phyloP scores from a whole-genome alignment of 495 filamentous ascomycete species.

The Penicillium crystallinum region DNA sequence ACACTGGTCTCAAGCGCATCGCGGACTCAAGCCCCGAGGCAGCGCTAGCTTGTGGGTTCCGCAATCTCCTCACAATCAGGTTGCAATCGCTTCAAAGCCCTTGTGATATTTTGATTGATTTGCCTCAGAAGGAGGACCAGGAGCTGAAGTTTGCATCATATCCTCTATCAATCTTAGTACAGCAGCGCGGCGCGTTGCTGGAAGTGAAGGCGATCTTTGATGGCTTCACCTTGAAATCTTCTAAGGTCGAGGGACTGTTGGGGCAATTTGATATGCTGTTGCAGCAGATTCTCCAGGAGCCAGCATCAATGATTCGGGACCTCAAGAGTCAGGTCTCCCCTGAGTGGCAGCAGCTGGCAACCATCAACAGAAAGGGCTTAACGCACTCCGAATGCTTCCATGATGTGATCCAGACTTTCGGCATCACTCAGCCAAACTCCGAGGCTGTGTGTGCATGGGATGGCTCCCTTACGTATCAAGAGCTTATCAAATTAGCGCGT shows the following conservation, averaged over 20 bases:
- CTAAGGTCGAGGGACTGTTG: neutral
- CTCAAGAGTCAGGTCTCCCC: neutral
- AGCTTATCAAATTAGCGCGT: neutral
- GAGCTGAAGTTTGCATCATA: neutral
- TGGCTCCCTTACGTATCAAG: neutral
- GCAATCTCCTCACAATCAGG: neutral
- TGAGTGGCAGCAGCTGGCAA: neutral
- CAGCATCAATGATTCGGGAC: neutral
- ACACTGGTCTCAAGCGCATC: neutral
- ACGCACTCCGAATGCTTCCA: neutral
- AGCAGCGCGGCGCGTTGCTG: neutral
- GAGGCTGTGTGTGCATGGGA: neutral
- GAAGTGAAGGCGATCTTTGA: neutral
- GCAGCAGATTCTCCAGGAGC: neutral
- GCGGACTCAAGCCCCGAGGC: neutral
- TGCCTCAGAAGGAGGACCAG: neutral
- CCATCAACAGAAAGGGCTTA: neutral
- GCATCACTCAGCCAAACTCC: neutral
- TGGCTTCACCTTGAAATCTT: neutral
- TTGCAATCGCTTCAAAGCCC: neutral
- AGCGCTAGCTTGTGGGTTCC: neutral
- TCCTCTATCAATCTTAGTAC: neutral
- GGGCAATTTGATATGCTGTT: neutral
- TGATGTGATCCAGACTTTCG: neutral
- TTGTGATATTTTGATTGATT: neutral